Percentiles rank a stretch among this genome's conserved stretches.
Conservation (phyloP, 2,329 filamentous ascomycete species). For the Talaromyces sp. region DNA sequence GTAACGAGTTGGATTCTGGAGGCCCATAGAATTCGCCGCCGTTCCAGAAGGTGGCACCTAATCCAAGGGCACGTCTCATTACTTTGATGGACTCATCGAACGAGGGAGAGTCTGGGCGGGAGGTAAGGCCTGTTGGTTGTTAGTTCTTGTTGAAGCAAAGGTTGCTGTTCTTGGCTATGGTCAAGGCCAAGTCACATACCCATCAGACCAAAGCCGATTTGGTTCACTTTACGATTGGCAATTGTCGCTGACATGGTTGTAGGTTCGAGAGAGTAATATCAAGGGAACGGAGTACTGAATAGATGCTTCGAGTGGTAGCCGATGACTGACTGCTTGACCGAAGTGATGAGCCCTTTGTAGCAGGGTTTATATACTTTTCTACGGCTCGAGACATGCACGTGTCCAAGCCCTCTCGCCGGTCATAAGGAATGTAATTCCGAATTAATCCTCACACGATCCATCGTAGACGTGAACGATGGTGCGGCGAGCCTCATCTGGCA, state of each 20-base stretch:
- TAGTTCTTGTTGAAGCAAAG: background rate
- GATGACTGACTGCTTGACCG: background rate
- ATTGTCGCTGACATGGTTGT: background rate
- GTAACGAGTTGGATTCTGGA: slow-evolving; percentile 56
- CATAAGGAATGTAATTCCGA: background rate
- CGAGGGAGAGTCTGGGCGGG: background rate
- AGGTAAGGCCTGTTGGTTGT: background rate
- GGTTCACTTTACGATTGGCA: slow-evolving; percentile 37
- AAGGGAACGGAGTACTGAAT: background rate
- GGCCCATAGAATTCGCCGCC: slow-evolving; percentile 63
- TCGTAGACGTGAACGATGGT: background rate
- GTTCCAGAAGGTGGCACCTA: slow-evolving; percentile 56
- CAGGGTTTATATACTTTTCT: background rate
- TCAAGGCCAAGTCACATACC: slow-evolving; percentile 33
- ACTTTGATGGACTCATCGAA: slow-evolving; percentile 32
- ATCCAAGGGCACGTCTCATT: slow-evolving; percentile 52
- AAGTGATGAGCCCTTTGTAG: background rate
- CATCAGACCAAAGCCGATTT: slow-evolving; percentile 56
- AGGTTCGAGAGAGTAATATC: background rate
- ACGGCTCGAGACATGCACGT: background rate
- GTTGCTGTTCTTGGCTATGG: background rate
- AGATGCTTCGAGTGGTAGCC: background rate
- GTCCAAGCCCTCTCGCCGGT: background rate
- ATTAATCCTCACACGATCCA: background rate
- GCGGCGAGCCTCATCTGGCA: no score